Evolutionary conservation across 2,329 filamentous ascomycete species (phyloP).

Genomic region (Calonectria hawksworthii): DNA sequence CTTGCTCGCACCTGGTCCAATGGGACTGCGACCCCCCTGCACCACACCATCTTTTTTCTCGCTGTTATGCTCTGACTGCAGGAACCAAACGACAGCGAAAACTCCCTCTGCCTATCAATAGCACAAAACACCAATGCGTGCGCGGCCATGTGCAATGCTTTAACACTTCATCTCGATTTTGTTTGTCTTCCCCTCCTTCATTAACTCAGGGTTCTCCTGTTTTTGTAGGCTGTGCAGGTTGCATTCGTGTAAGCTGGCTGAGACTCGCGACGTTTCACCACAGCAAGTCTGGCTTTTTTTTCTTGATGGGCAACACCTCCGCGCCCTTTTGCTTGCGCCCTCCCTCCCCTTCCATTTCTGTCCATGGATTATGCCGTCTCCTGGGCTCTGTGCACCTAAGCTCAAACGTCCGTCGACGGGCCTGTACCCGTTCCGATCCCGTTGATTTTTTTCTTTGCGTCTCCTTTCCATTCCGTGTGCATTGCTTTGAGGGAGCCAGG

Average conservation of each 20-base stretch:
- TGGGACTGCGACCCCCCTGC: background rate
- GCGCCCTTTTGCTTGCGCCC: background rate
- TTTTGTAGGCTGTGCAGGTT: background rate
- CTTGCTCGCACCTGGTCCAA: too few species aligned
- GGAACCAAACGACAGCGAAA: background rate
- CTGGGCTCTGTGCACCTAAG: background rate
- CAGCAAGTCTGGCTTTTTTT: background rate
- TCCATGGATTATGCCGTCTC: background rate
- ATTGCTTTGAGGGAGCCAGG: background rate
- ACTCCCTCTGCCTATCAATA: background rate
- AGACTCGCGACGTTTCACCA: constrained; percentile 26
- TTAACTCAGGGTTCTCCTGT: constrained; percentile 12
- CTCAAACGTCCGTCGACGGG: background rate
- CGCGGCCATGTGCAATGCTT: background rate
- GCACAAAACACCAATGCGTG: background rate
- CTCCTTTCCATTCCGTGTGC: background rate
- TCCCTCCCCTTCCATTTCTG: background rate
- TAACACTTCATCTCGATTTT: background rate
- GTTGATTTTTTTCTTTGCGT: background rate
- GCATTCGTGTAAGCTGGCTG: constrained; percentile 7
- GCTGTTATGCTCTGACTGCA: background rate
- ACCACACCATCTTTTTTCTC: background rate
- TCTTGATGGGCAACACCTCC: background rate
- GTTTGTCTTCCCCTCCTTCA: background rate
- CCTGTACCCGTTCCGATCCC: background rate